Base-by-base conservation (phyloP, 768 basidiomycete genomes). In the Kwoniella sp. region DNA sequence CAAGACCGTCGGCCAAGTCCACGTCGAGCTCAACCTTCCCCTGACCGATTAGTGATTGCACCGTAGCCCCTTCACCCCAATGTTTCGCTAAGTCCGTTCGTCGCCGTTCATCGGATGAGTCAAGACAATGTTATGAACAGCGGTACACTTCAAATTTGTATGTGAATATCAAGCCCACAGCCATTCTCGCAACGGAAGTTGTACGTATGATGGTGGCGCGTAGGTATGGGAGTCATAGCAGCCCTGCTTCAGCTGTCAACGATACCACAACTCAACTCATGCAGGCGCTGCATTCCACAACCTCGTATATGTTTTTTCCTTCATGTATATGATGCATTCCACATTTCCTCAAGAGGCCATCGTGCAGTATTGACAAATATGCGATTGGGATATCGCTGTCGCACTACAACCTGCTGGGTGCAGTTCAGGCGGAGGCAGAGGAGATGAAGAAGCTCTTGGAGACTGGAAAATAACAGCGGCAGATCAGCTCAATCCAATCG, bases 361-460 rank as follows among this genome's bases (percentile, higher is more conserved):
- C 50, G 11, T 15, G 7, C 25, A 31, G 15, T 12, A 55, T 48
- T 28, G 55, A 51, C 47, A 25, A 5, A 15, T 28, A 45, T 45
- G 17, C 8, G 41, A 9, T 11, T 45, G 41, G n/a, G 17, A 45
- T 20, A 45, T 45, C 41, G 41, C 41, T 45, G 41, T 45, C 17
- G 41, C 17, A 45, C 17, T 59, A 65, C 37, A 65, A 31, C 47
- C 56, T 52, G 58, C 63, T 61, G 31, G 31, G 30, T 22, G 34
- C 30, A 47, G 28, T 61, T 74, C 69, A 80, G 54, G 77, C 74
- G 28, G 79, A 78, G 54, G 77, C 77, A 45, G 76, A 78, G 45
- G 77, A 79, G 75, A 80, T 80, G 77, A 80, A 80, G 76, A 80
- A 80, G 64, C 69, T 71, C 77, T 80, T 80, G 73, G 75, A 74